Percentiles rank a stretch among this genome's conserved stretches.
Conservation (phyloP, 495 filamentous ascomycete genomes). For the Neurospora hispaniola region DNA sequence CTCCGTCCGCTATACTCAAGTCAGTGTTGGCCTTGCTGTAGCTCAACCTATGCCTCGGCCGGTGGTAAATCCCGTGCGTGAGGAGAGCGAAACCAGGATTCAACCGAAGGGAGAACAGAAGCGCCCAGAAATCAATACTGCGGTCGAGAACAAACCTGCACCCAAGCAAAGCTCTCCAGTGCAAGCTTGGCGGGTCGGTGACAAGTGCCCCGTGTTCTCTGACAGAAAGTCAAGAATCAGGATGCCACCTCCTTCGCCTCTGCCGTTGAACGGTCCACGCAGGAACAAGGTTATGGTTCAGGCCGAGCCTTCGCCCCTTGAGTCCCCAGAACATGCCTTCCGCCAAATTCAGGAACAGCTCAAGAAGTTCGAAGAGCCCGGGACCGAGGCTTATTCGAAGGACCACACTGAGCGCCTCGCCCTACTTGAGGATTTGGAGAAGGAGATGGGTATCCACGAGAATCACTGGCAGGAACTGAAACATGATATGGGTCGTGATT, state of each 20-base stretch:
- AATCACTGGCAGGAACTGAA: slow-evolving; percentile 41
- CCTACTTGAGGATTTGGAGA: slow-evolving; percentile 40
- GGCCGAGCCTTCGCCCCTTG: slow-evolving; percentile 36
- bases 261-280: slow-evolving; percentile 27
- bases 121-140: not conserved
- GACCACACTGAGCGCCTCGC: slow-evolving; percentile 25
- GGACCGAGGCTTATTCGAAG: slow-evolving; percentile 18
- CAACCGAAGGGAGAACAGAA: slow-evolving; percentile 1
- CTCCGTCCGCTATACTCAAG: slow-evolving; percentile 30
- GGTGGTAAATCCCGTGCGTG: not conserved
- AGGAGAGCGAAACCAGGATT: not conserved
- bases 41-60: not conserved
- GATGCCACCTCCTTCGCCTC: slow-evolving; percentile 39
- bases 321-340: slow-evolving; percentile 38
- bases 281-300: slow-evolving; percentile 25
- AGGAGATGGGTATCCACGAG: slow-evolving; percentile 42
- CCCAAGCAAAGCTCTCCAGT: slow-evolving; percentile 19
- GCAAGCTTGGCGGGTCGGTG: slow-evolving; percentile 40
- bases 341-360: slow-evolving; percentile 41
- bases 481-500: slow-evolving; percentile 36
- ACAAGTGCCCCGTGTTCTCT: slow-evolving; percentile 43
- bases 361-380: slow-evolving; percentile 29
- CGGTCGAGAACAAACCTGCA: not conserved
- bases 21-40: slow-evolving; percentile 24
- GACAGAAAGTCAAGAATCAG: slow-evolving; percentile 30